Evolutionary conservation across 1,284 basidiomycete species (phyloP).

Genomic region (Trametes versicolor): DNA sequence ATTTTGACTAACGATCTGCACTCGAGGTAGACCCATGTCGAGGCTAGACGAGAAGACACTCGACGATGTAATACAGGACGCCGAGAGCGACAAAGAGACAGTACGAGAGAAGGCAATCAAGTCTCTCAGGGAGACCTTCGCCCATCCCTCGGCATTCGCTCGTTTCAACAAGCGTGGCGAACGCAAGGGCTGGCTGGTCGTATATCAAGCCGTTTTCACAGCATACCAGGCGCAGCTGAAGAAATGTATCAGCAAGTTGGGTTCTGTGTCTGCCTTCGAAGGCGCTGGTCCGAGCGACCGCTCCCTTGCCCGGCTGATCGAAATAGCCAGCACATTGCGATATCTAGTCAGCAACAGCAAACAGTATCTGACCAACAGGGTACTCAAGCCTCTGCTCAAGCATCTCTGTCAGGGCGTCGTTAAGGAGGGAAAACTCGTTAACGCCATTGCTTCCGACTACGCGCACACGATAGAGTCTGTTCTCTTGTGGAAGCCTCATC

Average conservation of each 20-base stretch:
- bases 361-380: constrained; percentile 61
- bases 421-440: constrained; percentile 63
- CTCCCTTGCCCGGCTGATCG: constrained; percentile 66
- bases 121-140: constrained; percentile 68
- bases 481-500: constrained; percentile 75
- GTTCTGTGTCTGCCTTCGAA: constrained; percentile 42
- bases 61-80: constrained; percentile 58
- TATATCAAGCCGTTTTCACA: constrained; percentile 78
- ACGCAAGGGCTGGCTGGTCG: constrained; percentile 68
- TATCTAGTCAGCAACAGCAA: constrained; percentile 73
- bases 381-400: constrained; percentile 64
- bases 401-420: constrained; percentile 77
- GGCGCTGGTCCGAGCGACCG: constrained; percentile 49
- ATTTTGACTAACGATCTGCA: background rate
- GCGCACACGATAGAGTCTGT: constrained; percentile 78
- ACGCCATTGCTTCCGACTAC: constrained; percentile 82
- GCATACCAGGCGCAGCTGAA: constrained; percentile 71
- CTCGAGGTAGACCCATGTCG: constrained; percentile 13
- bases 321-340: constrained; percentile 73
- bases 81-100: constrained; percentile 75
- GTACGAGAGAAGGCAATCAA: constrained; percentile 76
- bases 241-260: constrained; percentile 59
- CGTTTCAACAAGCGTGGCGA: constrained; percentile 59
- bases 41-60: constrained; percentile 44
- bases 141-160: constrained; percentile 59